These are phyloP conservation scores for Pseudogymnoascus sp. DNA, from an alignment of 2,329 filamentous ascomycete genomes.

Conservation along the genomic window DNA sequence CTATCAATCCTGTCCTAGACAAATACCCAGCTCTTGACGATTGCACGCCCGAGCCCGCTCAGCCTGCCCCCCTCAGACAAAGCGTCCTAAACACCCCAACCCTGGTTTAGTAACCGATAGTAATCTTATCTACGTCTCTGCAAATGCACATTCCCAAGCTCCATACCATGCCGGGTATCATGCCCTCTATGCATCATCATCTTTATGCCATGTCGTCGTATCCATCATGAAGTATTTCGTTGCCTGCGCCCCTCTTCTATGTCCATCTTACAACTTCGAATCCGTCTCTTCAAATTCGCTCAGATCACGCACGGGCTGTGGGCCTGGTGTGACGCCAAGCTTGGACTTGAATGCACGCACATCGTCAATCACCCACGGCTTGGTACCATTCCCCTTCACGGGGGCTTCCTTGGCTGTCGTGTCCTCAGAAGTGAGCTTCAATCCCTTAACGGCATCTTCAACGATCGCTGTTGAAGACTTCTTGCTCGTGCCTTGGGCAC, in stretches of 20 bases:
- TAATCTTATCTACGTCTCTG: background rate
- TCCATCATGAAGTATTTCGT: constrained; percentile 5
- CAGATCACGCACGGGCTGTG: constrained; percentile 65
- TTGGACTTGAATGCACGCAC: constrained; percentile 74
- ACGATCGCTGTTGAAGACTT: constrained; percentile 33
- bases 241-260: background rate
- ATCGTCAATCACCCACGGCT: constrained; percentile 62
- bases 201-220: background rate
- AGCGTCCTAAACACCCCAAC: background rate
- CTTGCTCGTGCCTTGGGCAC: constrained; percentile 58
- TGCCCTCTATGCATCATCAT: constrained; percentile 4
- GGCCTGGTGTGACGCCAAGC: constrained; percentile 64
- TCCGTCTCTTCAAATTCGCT: constrained; percentile 81
- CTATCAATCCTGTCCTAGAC: background rate
- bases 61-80: background rate
- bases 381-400: constrained; percentile 38
- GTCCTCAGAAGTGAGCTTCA: constrained; percentile 26
- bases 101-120: background rate
- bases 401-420: constrained; percentile 20
- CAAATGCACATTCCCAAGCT: constrained; percentile 1
- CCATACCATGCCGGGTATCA: constrained; percentile 4
- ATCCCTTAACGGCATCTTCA: constrained; percentile 33
- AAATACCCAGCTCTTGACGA: background rate
- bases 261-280: constrained; percentile 60
- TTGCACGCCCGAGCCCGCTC: background rate